These are phyloP conservation scores for Lablab purpureus DNA, from an alignment of 306 rosid genomes.

Conservation along the genomic window DNA sequence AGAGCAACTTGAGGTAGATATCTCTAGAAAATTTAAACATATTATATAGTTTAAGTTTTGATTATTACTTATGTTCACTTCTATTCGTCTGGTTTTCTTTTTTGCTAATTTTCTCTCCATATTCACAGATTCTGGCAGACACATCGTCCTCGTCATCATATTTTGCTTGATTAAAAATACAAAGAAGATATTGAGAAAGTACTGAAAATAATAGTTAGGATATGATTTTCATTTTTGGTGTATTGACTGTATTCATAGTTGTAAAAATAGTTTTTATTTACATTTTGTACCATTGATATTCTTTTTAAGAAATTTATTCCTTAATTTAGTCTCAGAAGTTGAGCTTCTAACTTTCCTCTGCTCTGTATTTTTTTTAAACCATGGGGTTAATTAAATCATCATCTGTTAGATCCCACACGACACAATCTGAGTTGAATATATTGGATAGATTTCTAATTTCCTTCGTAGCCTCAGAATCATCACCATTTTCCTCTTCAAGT, in stretches of 20 bases:
- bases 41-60: conserved; percentile 14
- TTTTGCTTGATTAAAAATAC: conserved; percentile 75
- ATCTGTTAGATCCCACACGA: conserved; percentile 89
- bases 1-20: conserved; percentile 93
- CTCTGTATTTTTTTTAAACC: conserved; percentile 54
- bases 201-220: conserved; percentile 52
- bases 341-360: conserved; percentile 48
- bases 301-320: conserved; percentile 54
- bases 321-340: conserved; percentile 42
- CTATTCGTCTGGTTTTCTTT: not conserved
- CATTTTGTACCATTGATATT: conserved; percentile 59
- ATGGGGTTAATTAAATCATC: conserved; percentile 81
- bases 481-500: conserved; percentile 66
- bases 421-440: conserved; percentile 78
- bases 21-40: conserved; percentile 15
- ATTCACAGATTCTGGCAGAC: conserved; percentile 92
- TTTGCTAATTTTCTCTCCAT: conserved; percentile 17
- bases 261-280: conserved; percentile 72
- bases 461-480: conserved; percentile 64
- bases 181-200: conserved; percentile 52
- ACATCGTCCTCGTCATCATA: conserved; percentile 95
- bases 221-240: conserved; percentile 43
- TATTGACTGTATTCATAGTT: conserved; percentile 44
- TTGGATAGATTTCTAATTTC: conserved; percentile 71
- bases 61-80: not conserved